Percentiles rank a stretch among this genome's conserved stretches.
Conservation (phyloP, 108 stramenopile genomes). For the Cylindrotheca fusiformis region DNA sequence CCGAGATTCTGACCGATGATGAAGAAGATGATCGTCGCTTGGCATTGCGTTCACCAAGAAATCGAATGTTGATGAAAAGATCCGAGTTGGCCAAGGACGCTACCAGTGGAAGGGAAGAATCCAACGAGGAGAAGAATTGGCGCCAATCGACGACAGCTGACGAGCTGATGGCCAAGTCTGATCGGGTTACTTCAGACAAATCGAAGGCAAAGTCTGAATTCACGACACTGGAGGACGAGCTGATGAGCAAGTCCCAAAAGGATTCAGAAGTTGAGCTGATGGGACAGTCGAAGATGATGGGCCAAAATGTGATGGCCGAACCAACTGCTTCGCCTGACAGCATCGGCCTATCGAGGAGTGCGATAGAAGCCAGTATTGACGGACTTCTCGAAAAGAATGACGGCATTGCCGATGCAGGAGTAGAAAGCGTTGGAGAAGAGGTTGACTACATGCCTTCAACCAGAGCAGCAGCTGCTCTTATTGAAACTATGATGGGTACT, state of each 20-base stretch:
- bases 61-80: background rate
- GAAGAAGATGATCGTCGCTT: background rate
- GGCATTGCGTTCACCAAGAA: background rate
- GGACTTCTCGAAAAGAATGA: background rate
- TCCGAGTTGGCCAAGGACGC: background rate
- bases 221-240: background rate
- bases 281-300: background rate
- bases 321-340: too few species aligned
- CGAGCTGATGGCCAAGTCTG: background rate
- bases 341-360: too few species aligned
- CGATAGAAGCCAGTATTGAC: background rate
- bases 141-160: background rate
- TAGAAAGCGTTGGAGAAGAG: background rate
- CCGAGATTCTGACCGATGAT: background rate
- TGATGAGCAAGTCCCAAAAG: background rate
- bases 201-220: too few species aligned
- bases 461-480: background rate
- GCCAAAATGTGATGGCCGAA: background rate
- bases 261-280: background rate
- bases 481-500: background rate
- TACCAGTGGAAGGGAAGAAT: background rate
- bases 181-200: too few species aligned
- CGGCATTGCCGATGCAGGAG: background rate
- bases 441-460: constrained; percentile 1
- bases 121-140: too few species aligned